phyloP scores from a whole-genome alignment of 371 early-diverging fungal species.

The Actinomucor elegans region DNA sequence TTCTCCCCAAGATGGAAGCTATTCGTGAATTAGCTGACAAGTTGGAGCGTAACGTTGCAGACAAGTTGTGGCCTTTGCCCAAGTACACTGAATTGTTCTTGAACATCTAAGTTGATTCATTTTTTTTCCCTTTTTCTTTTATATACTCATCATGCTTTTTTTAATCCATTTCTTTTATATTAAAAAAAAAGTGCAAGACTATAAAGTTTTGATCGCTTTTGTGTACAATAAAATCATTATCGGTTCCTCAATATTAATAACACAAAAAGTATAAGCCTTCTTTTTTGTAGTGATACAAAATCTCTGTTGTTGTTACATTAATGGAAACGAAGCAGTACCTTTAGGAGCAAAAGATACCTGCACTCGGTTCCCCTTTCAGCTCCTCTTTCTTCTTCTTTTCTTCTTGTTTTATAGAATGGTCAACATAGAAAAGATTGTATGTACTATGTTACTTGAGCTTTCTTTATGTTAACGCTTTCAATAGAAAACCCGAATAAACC shows the following conservation, averaged over 20 bases:
- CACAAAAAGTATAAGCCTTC: too few species aligned
- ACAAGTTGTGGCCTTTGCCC: constrained; percentile 95
- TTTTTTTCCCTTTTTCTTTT: neutral
- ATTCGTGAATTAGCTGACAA: constrained; percentile 76
- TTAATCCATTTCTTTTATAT: neutral
- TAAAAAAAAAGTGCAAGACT: constrained; percentile 1
- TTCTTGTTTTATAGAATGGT: constrained; percentile 11
- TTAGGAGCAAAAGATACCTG: too few species aligned
- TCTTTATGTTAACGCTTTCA: neutral
- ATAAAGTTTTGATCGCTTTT: neutral
- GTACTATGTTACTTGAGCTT: neutral
- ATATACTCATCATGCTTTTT: neutral
- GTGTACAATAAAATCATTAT: constrained; percentile 12
- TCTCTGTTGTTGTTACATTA: neutral
- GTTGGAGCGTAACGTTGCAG: constrained; percentile 79
- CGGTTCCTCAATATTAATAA: too few species aligned
- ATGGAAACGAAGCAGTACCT: neutral
- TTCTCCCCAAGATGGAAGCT: constrained; percentile 72
- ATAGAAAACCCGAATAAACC: constrained; percentile 36
- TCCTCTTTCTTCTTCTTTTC: neutral
- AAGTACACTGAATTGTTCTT: constrained; percentile 95
- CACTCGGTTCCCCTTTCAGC: neutral
- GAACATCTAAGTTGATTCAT: constrained; percentile 46
- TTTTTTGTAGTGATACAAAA: neutral
- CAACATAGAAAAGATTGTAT: constrained; percentile 17